These are phyloP conservation scores for Actinomucor elegans DNA, from an alignment of 371 early-diverging fungal species.

Conservation along the genomic window DNA sequence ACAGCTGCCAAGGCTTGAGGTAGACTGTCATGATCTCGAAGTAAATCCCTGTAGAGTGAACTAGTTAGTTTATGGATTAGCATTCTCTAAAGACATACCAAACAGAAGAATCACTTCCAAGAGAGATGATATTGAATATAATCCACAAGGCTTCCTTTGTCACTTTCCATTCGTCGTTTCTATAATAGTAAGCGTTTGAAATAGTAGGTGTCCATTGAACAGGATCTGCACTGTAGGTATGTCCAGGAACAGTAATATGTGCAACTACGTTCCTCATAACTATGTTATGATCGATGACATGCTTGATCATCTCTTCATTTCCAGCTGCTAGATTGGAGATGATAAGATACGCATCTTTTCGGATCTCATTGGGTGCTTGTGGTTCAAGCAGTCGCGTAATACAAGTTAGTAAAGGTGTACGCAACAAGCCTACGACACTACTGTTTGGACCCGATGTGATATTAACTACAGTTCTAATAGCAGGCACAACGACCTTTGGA, in stretches of 20 bases:
- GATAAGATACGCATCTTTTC: constrained; percentile 52
- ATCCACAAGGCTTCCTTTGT: constrained; percentile 57
- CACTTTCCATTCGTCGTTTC: constrained; percentile 55
- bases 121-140: constrained; percentile 51
- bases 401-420: constrained; percentile 31
- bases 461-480: constrained; percentile 50
- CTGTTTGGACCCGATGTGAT: constrained; percentile 57
- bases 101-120: constrained; percentile 32
- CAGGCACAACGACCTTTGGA: constrained; percentile 23
- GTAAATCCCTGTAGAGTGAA: constrained; percentile 13
- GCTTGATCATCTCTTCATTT: constrained; percentile 40
- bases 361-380: constrained; percentile 21
- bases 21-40: constrained; percentile 18
- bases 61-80: not conserved
- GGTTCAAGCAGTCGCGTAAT: constrained; percentile 23
- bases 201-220: constrained; percentile 15
- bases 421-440: constrained; percentile 36
- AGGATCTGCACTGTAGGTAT: constrained; percentile 9
- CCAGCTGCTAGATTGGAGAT: constrained; percentile 58
- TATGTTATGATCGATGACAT: constrained; percentile 32
- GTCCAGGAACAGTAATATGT: constrained; percentile 35
- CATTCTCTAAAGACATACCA: constrained; percentile 9
- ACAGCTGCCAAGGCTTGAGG: constrained; percentile 10
- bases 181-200: constrained; percentile 6
- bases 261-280: constrained; percentile 42